Evolutionary conservation across 495 filamentous ascomycete species (phyloP).

Genomic region (Xylaria cubensis): DNA sequence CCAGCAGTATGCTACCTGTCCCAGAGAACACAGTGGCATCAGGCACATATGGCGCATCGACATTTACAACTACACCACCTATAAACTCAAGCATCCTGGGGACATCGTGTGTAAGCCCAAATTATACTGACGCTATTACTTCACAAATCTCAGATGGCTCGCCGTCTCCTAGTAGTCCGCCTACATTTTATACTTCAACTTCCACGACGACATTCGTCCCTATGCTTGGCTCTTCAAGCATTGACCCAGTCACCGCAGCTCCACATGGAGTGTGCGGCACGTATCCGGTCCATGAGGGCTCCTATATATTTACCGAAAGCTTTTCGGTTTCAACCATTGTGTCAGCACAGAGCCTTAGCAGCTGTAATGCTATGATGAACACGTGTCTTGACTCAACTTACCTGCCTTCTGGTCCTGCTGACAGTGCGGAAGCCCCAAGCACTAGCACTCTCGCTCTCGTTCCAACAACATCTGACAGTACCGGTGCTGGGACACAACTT

Average conservation of each 20-base stretch:
- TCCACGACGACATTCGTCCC: too few species aligned
- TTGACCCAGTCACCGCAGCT: neutral
- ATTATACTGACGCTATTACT: too few species aligned
- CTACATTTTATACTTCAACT: too few species aligned
- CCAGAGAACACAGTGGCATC: too few species aligned
- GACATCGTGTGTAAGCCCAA: too few species aligned
- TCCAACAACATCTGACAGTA: slow-evolving; percentile 13
- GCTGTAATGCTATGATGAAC: neutral
- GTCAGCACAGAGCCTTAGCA: neutral
- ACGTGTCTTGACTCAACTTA: neutral
- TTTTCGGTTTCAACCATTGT: slow-evolving; percentile 21
- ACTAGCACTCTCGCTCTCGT: slow-evolving; percentile 27
- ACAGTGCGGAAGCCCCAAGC: slow-evolving; percentile 9
- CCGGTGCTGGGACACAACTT: slow-evolving; percentile 30
- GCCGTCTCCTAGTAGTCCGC: too few species aligned
- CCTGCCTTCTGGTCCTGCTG: neutral
- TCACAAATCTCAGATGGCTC: too few species aligned
- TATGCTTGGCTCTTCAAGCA: neutral
- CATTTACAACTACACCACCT: too few species aligned
- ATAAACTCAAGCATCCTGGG: too few species aligned
- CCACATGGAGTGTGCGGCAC: slow-evolving; percentile 30
- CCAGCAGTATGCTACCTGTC: too few species aligned
- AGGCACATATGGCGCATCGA: too few species aligned
- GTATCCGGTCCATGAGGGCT: slow-evolving; percentile 29
- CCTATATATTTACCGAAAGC: slow-evolving; percentile 33